Base-by-base conservation (phyloP, 768 basidiomycete genomes). In the Rhizopogon roseolus region DNA sequence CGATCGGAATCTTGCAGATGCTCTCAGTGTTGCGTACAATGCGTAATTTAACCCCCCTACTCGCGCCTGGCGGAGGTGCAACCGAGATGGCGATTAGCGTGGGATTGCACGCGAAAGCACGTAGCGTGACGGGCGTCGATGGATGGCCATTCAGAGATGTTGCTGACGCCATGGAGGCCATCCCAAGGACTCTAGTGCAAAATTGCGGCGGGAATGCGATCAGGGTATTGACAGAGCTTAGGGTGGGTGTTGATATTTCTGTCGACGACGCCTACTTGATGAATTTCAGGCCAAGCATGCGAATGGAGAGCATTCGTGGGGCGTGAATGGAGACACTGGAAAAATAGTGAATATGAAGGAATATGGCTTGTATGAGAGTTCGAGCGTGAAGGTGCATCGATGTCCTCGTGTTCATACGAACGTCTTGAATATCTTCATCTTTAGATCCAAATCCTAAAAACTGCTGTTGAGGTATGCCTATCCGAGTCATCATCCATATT, bases 81-180 rank as follows among this genome's bases (percentile, higher is more conserved):
- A 96, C 93, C 4, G 97, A 99, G 75, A 98, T 98, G 93, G 97
- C 96, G 0, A 86, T 98, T 70, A 86, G 85, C 36, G 93, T 97
- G 3, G 92, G 88, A 1, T 70, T 98, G 59, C 88, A 90, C 46
- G 78, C 81, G 8, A 90, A 86, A 68, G 90, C 91, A 17, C 78
- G 88, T 9, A 84, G 76, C 43, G 78, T 97, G 55, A 85, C 85
- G 14, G 95, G 96, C 13, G 88, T 94, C 14, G 93, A 95, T 66
- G 89, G 87, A 0, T 93, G 90, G 78, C 93, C 94, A 8, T 94
- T 86, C 73, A 75, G 88, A 42, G 93, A 94, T 25, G 93, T 98
- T 10, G 90, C 90, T 0, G 96, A 98, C 61, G 94, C 97, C 32
- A 86, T 98, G 81, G 96, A 98, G 71, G 93, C 98, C 53, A 96